These are phyloP conservation scores for Amaranthus hypochondriacus DNA, from an alignment of 148 eudicot species.

Conservation along the genomic window DNA sequence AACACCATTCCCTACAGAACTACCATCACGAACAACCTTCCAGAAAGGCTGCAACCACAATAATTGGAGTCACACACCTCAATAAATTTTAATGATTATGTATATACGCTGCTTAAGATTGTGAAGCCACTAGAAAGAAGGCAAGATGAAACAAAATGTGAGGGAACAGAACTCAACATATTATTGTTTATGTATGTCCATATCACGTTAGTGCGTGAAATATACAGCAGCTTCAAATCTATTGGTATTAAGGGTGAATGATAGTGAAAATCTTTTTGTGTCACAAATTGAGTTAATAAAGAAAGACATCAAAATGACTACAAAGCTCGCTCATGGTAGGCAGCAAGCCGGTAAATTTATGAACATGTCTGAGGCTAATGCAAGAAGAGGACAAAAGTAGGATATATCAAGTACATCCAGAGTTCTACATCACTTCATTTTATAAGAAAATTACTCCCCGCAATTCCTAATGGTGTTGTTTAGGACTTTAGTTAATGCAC, in stretches of 20 bases:
- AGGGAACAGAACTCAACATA: background rate
- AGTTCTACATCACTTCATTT: background rate
- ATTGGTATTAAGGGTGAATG: background rate
- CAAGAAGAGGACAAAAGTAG: background rate
- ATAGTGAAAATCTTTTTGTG: background rate
- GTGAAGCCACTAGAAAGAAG: constrained; percentile 2
- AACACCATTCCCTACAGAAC: constrained; percentile 74
- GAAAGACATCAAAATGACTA: background rate
- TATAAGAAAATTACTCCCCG: background rate
- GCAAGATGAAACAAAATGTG: background rate
- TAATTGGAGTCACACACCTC: background rate
- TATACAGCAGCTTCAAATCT: background rate
- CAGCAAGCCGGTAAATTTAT: too few relatives aligned
- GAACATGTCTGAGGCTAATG: background rate
- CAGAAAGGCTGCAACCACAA: constrained; percentile 72
- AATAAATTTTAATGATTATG: background rate
- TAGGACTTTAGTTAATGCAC: background rate
- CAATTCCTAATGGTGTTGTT: too few relatives aligned
- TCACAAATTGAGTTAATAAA: background rate
- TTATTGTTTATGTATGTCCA: background rate
- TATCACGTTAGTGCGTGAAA: background rate
- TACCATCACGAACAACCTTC: constrained; percentile 90
- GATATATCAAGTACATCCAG: background rate
- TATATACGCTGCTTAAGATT: background rate
- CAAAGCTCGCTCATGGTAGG: background rate